Evolutionary conservation across 441 rosid species (phyloP).

Genomic region (Erodium moschatum): DNA sequence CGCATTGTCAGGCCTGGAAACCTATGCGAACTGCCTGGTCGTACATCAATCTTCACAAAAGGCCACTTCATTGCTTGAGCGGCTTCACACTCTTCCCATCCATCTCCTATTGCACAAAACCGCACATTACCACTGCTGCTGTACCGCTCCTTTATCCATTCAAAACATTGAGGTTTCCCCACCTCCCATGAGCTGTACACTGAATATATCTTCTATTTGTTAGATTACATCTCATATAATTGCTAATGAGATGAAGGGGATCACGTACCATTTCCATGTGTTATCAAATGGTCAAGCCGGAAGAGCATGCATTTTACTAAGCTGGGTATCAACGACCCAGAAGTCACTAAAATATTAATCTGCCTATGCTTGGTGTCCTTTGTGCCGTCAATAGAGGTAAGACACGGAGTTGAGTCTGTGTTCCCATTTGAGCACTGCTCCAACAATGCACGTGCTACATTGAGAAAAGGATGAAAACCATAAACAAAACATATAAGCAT

Average conservation of each 20-base stretch:
- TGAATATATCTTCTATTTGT: slow-evolving; percentile 19
- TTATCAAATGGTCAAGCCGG: slow-evolving; percentile 49
- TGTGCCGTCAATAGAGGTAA: slow-evolving; percentile 20
- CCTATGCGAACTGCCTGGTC: slow-evolving; percentile 48
- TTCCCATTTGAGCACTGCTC: slow-evolving; percentile 53
- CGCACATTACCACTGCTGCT: slow-evolving; percentile 29
- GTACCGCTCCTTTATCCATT: slow-evolving; percentile 60
- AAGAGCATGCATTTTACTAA: slow-evolving; percentile 74
- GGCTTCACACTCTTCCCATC: slow-evolving; percentile 85
- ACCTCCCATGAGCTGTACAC: slow-evolving; percentile 76
- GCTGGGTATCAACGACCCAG: slow-evolving; percentile 82
- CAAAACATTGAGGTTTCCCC: slow-evolving; percentile 70
- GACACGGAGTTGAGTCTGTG: slow-evolving; percentile 28
- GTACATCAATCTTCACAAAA: slow-evolving; percentile 60
- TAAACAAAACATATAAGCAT: no score
- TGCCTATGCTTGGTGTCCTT: slow-evolving; percentile 25
- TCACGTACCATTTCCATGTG: slow-evolving; percentile 56
- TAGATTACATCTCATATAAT: neutral
- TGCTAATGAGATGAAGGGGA: slow-evolving; percentile 13
- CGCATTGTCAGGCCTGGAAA: slow-evolving; percentile 70
- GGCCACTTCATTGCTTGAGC: slow-evolving; percentile 87
- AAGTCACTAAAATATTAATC: slow-evolving; percentile 72
- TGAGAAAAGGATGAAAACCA: slow-evolving; percentile 28
- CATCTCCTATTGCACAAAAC: slow-evolving; percentile 80
- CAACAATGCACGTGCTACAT: slow-evolving; percentile 56